phyloP scores from a whole-genome alignment of 1,139 yeast genomes.

The Waltiozyma sp. region DNA sequence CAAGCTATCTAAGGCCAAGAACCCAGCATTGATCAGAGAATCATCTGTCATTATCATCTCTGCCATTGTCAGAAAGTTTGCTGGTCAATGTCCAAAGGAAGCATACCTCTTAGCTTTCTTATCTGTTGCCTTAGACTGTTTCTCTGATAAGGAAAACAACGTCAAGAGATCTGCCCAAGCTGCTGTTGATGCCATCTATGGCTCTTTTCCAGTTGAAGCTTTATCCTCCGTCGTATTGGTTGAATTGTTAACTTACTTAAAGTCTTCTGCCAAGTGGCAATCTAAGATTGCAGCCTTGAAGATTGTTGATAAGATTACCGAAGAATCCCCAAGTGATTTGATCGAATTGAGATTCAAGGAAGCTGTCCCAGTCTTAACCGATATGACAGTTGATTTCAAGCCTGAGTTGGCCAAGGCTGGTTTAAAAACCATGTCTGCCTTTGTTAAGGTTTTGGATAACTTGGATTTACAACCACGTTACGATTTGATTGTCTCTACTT shows the following conservation, averaged over 20 bases:
- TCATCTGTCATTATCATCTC: conserved; percentile 59
- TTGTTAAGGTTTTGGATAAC: conserved; percentile 79
- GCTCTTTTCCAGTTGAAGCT: conserved; percentile 70
- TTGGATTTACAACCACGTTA: conserved; percentile 83
- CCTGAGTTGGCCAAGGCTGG: conserved; percentile 92
- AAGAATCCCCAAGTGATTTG: conserved; percentile 76
- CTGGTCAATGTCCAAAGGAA: conserved; percentile 64
- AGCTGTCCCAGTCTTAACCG: conserved; percentile 77
- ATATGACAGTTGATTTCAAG: conserved; percentile 88
- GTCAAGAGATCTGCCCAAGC: conserved; percentile 76
- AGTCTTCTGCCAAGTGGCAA: conserved; percentile 90
- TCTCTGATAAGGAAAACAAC: conserved; percentile 78
- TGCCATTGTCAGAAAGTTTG: conserved; percentile 53
- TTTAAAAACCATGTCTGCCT: conserved; percentile 51
- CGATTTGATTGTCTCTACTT: conserved; percentile 75
- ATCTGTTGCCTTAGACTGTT: conserved; percentile 46
- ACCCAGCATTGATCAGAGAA: conserved; percentile 65
- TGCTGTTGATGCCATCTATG: conserved; percentile 56
- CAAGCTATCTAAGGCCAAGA: conserved; percentile 63
- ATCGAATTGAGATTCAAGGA: conserved; percentile 71
- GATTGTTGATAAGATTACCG: conserved; percentile 60
- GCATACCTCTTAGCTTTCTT: conserved; percentile 56
- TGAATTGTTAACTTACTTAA: conserved; percentile 48
- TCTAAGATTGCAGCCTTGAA: conserved; percentile 73
- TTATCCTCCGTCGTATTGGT: conserved; percentile 60